Base-by-base conservation (phyloP, 2,329 filamentous ascomycete genomes). In the Pestalotiopsis sp. region DNA sequence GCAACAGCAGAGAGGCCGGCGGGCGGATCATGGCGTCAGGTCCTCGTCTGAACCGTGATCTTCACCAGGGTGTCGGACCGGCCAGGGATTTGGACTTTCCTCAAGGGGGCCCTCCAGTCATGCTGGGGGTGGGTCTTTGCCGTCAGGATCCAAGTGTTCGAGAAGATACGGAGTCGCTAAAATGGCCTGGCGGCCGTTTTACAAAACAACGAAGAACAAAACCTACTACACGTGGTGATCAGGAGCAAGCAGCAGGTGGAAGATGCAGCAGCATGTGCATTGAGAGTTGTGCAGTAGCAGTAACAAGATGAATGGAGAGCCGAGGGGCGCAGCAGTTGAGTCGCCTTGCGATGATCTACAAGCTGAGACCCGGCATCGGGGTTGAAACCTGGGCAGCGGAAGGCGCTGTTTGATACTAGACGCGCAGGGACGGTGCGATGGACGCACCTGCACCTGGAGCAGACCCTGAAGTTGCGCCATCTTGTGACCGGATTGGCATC, bases 21-120 rank as follows among this genome's bases (percentile, higher is more conserved):
- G 72, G 45, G 76, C 74, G 77, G 76, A 79, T 78, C 76, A 79
- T 79, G 76, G 79, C 77, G 79, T 79, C 75, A 80, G 76, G 78
- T 76, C 73, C 72, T 78, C 79, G 78, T 80, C 80, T 81, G 79
- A 79, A 81, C 77, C 77, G 75, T 76, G 77, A 81, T 82, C 78
- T 76, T 75, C 79, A 69, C 78, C 78, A 23, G 77, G 78, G 80
- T 72, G 73, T 25, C 71, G 68, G 64, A 71, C 71, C 72, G 69
- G 70, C 74, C 70, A 74, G 73, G 74, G 74, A 72, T 70, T 68
- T 41, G 58, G 38, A 63, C 38, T 52, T 66, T 63, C 68, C 60
- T 62, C 17, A 66, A 41, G 23, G 64, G 55, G 25, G 36, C 31
- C 31, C 36, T 23, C 60, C 38, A 61, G 55, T 31, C 38, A 58